Percentiles rank a stretch among this genome's conserved stretches.
Evolutionary conservation across 2,329 filamentous ascomycete genomes (phyloP).

Genomic region (Trichoderma koningii): DNA sequence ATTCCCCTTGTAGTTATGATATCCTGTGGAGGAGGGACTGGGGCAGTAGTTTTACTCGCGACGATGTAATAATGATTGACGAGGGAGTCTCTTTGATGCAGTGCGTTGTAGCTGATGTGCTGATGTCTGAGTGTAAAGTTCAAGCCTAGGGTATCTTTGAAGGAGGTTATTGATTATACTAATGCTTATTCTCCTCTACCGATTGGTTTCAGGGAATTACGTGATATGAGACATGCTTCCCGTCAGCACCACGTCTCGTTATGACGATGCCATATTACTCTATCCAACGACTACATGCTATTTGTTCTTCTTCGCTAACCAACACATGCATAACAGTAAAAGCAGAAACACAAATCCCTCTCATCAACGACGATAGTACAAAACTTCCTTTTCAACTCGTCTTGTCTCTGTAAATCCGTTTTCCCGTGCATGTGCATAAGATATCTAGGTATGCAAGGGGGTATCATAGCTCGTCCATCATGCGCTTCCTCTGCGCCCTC

Average conservation of each 20-base stretch:
- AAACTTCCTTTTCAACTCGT: too few relatives aligned
- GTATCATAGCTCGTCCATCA: constrained; percentile 28
- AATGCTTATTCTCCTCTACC: neutral
- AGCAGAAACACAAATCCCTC: neutral
- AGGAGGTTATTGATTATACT: neutral
- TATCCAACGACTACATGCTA: neutral
- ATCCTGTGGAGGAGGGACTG: constrained; percentile 5
- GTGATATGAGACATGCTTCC: neutral
- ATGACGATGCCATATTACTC: neutral
- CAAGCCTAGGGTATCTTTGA: neutral
- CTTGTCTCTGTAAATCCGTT: too few relatives aligned
- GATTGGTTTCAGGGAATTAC: neutral
- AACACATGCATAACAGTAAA: neutral
- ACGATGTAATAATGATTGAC: neutral
- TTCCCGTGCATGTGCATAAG: too few relatives aligned
- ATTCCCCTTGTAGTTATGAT: constrained; percentile 1
- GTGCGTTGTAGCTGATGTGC: neutral
- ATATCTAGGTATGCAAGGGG: too few relatives aligned
- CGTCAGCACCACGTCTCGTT: neutral
- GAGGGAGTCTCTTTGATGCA: neutral
- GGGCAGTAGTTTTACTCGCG: neutral
- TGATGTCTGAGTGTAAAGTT: neutral
- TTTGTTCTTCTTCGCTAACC: neutral
- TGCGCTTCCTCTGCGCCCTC: constrained; percentile 33
- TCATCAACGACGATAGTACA: neutral